Conservation (phyloP, 148 eudicot genomes). For the Fagopyrum homotropicum region DNA sequence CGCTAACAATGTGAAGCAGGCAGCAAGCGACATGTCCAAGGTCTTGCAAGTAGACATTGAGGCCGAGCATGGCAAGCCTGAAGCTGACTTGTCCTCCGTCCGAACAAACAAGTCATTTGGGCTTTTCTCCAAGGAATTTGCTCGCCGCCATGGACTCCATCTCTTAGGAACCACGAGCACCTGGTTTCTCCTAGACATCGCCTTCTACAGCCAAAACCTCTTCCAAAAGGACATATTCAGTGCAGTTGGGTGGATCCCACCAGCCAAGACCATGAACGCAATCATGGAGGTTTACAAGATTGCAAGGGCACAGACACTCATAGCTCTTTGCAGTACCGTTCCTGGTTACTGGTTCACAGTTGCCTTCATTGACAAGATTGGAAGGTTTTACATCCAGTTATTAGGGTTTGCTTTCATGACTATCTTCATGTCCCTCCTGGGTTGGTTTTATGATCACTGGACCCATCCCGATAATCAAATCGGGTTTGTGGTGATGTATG, state of each 20-base stretch:
- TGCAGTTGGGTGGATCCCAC: conserved; percentile 60
- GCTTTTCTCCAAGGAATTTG: conserved; percentile 43
- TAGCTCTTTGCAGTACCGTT: conserved; percentile 56
- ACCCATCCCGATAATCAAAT: conserved; percentile 37
- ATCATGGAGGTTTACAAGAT: conserved; percentile 41
- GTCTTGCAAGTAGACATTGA: conserved; percentile 33
- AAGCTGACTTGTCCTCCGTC: background rate
- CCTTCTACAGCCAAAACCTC: conserved; percentile 59
- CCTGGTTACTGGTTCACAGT: conserved; percentile 74
- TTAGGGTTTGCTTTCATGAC: conserved; percentile 59
- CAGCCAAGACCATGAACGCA: conserved; percentile 44
- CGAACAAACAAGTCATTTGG: conserved; percentile 25
- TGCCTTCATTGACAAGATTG: conserved; percentile 40
- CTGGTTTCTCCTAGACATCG: conserved; percentile 64
- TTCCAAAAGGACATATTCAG: conserved; percentile 65
- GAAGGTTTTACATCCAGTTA: conserved; percentile 49
- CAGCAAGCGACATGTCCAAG: conserved; percentile 44
- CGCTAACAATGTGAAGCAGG: conserved; percentile 42
- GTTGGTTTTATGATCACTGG: conserved; percentile 50
- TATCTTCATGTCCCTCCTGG: conserved; percentile 47
- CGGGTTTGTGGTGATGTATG: conserved; percentile 53
- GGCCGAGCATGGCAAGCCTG: conserved; percentile 25
- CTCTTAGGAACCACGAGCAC: conserved; percentile 49
- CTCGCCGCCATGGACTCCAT: conserved; percentile 46
- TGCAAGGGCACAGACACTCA: conserved; percentile 53